Evolutionary conservation across 139 green algal genomes (phyloP), one percentile per base, ranked within the genome.

Genomic region (Chlorella sp.): DNA sequence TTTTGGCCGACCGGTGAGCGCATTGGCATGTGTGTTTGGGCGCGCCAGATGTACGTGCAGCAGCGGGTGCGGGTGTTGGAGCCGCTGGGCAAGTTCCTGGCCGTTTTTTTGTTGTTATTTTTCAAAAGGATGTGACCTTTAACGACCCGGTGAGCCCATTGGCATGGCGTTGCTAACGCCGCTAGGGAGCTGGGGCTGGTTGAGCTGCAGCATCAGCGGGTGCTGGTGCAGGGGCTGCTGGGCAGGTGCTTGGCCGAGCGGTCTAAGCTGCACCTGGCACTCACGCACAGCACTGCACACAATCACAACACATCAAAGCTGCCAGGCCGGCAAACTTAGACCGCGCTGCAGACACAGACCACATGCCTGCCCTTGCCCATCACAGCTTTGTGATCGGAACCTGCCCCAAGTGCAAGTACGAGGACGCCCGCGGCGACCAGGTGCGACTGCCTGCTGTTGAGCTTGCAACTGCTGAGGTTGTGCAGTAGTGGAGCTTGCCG

Each of bases 1-100:
- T 82, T 38, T 26, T 73, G 76, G 76, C 76, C 18, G 76, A 82
- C 38, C 41, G 76, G 76, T 82, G 60, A 47, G 56, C 13, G 9
- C 11, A 21, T 2, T 21, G 51, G 44, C 44, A 20, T 60, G 13
- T 21, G 11, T 57, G 36, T 30, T 26, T 21, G 57, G 26, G 38
- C 15, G 32, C 89, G 96, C 89, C 96, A 98, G 94, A 95, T 97
- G 38, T 99, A 96, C 90, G n/a, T n/a, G n/a, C n/a, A n/a, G n/a
- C n/a, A n/a, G n/a, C n/a, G n/a, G n/a, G n/a, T n/a, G n/a, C n/a
- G n/a, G n/a, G n/a, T n/a, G n/a, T 95, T 83, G 55, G 92, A 96
- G 67, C 86, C 86, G n/a, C 78, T 83, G 62, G 78, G 76, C 36
- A 82, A 82, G 57, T 82, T 82, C 60, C 36, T 73, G 76, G 76